Conservation (phyloP, 768 basidiomycete genomes). For the Termitomyces sp. region DNA sequence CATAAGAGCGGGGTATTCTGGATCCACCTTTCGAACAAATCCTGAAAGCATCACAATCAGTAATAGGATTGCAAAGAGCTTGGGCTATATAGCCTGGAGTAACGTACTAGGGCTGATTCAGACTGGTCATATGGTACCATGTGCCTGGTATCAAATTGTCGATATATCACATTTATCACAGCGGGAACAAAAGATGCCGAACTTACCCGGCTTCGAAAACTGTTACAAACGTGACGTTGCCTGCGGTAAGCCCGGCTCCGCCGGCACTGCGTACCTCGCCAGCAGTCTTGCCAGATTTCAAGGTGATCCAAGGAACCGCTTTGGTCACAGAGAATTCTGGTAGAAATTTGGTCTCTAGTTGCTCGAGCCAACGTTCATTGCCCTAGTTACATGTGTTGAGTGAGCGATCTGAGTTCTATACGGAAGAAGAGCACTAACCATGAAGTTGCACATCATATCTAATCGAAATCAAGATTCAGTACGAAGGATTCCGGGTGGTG, state of each 20-base stretch:
- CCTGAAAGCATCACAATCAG: slow-evolving; percentile 27
- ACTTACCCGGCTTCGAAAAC: slow-evolving; percentile 77
- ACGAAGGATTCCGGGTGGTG: not conserved
- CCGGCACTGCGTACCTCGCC: slow-evolving; percentile 72
- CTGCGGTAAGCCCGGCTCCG: slow-evolving; percentile 56
- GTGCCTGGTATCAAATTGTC: slow-evolving; percentile 41
- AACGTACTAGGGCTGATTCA: slow-evolving; percentile 69
- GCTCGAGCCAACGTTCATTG: slow-evolving; percentile 70
- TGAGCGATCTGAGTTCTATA: not conserved
- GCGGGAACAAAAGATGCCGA: not conserved
- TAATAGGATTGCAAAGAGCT: not conserved
- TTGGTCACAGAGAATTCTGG: slow-evolving; percentile 49
- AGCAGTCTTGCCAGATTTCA: slow-evolving; percentile 43
- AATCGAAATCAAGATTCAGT: not conserved
- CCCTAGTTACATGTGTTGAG: slow-evolving; percentile 35
- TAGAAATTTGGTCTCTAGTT: slow-evolving; percentile 55
- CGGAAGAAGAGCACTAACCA: slow-evolving; percentile 33
- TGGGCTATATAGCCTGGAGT: not conserved
- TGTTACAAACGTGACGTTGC: slow-evolving; percentile 81
- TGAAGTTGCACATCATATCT: slow-evolving; percentile 89
- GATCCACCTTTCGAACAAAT: slow-evolving; percentile 58
- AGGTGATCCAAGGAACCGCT: slow-evolving; percentile 51
- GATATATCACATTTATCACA: not conserved
- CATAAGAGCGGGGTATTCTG: slow-evolving; percentile 40
- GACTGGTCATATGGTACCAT: slow-evolving; percentile 93